Evolutionary conservation across 169 alveolate species (phyloP), one percentile per base, ranked within the genome.

Genomic region (Eimeria praecox): DNA sequence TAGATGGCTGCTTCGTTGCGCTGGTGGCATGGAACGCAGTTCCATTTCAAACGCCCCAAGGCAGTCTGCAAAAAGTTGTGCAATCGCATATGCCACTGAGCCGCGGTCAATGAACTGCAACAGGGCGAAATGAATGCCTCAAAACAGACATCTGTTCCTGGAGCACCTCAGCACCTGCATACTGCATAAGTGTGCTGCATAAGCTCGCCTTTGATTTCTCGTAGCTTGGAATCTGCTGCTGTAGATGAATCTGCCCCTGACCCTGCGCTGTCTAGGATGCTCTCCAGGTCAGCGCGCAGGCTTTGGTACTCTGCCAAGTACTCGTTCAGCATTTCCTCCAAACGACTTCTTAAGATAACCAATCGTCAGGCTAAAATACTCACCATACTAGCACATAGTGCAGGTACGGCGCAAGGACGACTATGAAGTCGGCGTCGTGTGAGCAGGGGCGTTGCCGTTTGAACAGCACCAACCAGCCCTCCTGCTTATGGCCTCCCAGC

Each of bases 41-140:
- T 87, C 93, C 93, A 87, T 87, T 87, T 87, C 93, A 40, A 87
- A 54, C 40, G 93, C 93, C 30, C 83, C 93, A 27, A 87, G 93
- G 66, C 93, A 87, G 80, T 87, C 93, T 87, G 93, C 33, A 62
- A 3, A 38, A 20, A 49, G 20, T 14, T 56, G 44, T 18, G 44
- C 35, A 80, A 14, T 18, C 52, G 49, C 78, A 66, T 33, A 24
- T 30, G 38, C 20, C 54, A 1, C 49, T 18, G 83, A 38, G 14
- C 30, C 49, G 1, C 49, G 22, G 52, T 38, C 18, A 10, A 18
- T 30, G 49, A 27, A 73, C 33, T 38, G 82, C 30, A 1, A 18
- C 30, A 16, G 30, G 52, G 49, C 33, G 54, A 27, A 14, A 0
- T 52, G 20, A 4, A 73, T 73, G 83, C 83, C 8, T 33, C 6